Percentiles rank a stretch among this genome's conserved stretches.
Conservation (phyloP, 441 rosid genomes). For the Erodium chrysanthum region DNA sequence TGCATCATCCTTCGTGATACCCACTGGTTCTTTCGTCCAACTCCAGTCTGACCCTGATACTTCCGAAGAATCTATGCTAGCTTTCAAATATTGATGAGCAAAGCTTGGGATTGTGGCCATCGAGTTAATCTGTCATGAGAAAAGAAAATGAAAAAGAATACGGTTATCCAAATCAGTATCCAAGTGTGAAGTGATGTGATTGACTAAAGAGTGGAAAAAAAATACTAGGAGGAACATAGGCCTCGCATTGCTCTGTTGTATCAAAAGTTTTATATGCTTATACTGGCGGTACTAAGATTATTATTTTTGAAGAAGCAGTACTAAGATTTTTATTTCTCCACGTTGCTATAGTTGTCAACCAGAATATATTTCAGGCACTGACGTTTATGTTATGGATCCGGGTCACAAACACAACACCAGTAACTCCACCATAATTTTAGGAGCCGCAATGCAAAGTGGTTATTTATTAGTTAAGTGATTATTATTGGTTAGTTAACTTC, state of each 20-base stretch:
- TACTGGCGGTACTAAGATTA: background rate
- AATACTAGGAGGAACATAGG: background rate
- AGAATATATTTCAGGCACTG: background rate
- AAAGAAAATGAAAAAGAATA: conserved; percentile 6
- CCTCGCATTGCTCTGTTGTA: background rate
- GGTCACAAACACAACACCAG: no score
- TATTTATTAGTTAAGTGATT: no score
- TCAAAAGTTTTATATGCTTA: background rate
- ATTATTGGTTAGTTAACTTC: no score
- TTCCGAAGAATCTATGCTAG: conserved; percentile 36
- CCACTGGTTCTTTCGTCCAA: conserved; percentile 70
- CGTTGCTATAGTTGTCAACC: background rate
- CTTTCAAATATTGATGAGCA: conserved; percentile 35
- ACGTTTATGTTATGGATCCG: no score
- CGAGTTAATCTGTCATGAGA: conserved; percentile 51
- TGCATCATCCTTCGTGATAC: conserved; percentile 59
- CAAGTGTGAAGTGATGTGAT: background rate
- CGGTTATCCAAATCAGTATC: conserved; percentile 11
- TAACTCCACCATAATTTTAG: no score
- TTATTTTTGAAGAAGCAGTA: background rate
- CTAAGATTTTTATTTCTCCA: background rate
- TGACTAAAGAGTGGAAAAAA: background rate
- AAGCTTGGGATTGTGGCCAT: conserved; percentile 48
- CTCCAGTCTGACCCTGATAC: conserved; percentile 54
- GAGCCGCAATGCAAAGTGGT: no score